Conservation (phyloP, 768 basidiomycete genomes). For the Naganishia friedmannii region DNA sequence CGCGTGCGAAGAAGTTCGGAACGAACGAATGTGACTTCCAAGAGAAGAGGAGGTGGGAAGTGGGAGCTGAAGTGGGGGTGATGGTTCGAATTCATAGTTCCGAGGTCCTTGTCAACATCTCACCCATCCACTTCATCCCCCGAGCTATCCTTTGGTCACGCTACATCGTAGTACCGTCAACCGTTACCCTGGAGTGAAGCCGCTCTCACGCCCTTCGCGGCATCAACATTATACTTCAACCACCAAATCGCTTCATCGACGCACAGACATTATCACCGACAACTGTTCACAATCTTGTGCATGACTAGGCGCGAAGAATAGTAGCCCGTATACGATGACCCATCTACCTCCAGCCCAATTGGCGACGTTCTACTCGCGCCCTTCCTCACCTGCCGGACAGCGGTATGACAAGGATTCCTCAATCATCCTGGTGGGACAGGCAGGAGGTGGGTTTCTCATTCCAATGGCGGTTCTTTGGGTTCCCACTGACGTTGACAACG, state of each 20-base stretch:
- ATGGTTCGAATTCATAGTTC: too few relatives aligned
- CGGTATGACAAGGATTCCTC: conserved; percentile 25
- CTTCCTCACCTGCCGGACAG: conserved; percentile 24
- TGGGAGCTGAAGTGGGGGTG: too few relatives aligned
- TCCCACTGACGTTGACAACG: background rate
- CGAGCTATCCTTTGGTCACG: too few relatives aligned
- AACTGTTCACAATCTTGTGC: background rate
- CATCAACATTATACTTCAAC: too few relatives aligned
- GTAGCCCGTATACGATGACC: background rate
- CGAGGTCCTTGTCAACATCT: too few relatives aligned
- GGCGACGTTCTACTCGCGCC: conserved; percentile 20
- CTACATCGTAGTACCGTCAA: too few relatives aligned
- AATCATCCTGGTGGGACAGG: conserved; percentile 27
- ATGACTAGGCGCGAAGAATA: background rate
- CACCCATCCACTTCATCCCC: too few relatives aligned
- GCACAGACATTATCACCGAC: background rate
- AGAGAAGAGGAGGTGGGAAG: too few relatives aligned
- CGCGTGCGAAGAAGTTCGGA: too few relatives aligned
- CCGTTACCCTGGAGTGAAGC: too few relatives aligned
- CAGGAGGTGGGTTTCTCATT: conserved; percentile 19
- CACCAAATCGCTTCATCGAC: background rate
- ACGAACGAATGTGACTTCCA: too few relatives aligned
- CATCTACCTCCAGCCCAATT: conserved; percentile 13
- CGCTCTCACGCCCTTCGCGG: too few relatives aligned
- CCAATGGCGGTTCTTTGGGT: background rate